Evolutionary conservation across 805 yeast genomes (phyloP).

Genomic region (Isabelozyma rhagii): DNA sequence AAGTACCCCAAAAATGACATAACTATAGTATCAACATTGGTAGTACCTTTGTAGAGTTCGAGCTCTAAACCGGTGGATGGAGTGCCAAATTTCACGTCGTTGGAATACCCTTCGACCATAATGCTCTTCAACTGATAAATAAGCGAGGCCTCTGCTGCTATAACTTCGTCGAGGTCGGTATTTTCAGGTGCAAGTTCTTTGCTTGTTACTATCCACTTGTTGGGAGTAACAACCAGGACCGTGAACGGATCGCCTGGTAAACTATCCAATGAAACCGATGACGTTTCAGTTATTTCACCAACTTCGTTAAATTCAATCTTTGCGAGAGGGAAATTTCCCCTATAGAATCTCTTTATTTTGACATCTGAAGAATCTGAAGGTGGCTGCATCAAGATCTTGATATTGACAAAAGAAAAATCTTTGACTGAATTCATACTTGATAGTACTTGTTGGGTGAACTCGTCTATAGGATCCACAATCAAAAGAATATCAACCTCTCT

Average conservation of each 20-base stretch:
- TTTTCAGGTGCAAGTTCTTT: conserved; percentile 60
- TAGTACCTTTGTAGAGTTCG: conserved; percentile 20
- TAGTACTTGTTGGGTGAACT: conserved; percentile 60
- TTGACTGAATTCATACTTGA: conserved; percentile 41
- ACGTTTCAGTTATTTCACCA: conserved; percentile 9
- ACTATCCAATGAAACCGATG: neutral
- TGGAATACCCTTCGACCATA: conserved; percentile 69
- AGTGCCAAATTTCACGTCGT: conserved; percentile 35
- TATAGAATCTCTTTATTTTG: conserved; percentile 58
- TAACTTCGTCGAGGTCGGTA: conserved; percentile 62
- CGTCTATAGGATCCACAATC: conserved; percentile 70
- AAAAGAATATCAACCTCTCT: conserved; percentile 54
- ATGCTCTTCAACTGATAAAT: conserved; percentile 51
- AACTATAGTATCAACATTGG: conserved; percentile 56
- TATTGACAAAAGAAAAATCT: conserved; percentile 47
- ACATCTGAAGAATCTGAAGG: conserved; percentile 33
- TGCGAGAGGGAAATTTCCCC: conserved; percentile 38
- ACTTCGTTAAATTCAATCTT: conserved; percentile 25
- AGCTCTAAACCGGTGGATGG: conserved; percentile 54
- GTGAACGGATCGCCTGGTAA: conserved; percentile 25
- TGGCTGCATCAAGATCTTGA: conserved; percentile 61
- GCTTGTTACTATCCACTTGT: conserved; percentile 40
- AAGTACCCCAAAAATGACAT: conserved; percentile 84
- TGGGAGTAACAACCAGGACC: conserved; percentile 34
- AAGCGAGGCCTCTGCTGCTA: conserved; percentile 47